Percentiles rank a stretch among this genome's conserved stretches.
phyloP scores from a whole-genome alignment of 2,329 filamentous ascomycete species.

The Penicillium sp. region DNA sequence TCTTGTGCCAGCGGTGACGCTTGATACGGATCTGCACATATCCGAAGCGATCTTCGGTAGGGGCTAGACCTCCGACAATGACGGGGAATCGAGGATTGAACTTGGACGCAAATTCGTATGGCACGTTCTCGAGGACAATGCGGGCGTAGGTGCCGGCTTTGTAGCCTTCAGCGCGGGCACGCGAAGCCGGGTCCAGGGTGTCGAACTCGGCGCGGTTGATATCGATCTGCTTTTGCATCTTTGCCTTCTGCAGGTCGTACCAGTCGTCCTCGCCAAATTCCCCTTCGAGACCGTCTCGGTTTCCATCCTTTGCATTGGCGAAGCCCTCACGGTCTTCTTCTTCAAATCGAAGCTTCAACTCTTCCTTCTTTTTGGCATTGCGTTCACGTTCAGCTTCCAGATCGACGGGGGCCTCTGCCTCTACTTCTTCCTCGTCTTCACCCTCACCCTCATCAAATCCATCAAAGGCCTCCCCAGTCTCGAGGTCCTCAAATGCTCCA shows the following conservation, averaged over 20 bases:
- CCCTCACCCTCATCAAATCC: slow-evolving; percentile 29
- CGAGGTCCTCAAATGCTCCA: slow-evolving; percentile 79
- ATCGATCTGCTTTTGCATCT: slow-evolving; percentile 89
- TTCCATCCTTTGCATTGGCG: slow-evolving; percentile 74
- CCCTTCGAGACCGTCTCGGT: slow-evolving; percentile 63
- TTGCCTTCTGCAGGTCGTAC: slow-evolving; percentile 95
- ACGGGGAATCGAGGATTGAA: slow-evolving; percentile 81
- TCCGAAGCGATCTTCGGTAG: slow-evolving; percentile 92
- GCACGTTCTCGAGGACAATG: slow-evolving; percentile 81
- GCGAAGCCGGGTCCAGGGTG: slow-evolving; percentile 75
- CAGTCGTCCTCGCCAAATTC: slow-evolving; percentile 94
- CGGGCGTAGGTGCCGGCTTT: slow-evolving; percentile 90
- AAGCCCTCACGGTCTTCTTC: slow-evolving; percentile 98
- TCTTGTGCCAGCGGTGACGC: slow-evolving; percentile 97
- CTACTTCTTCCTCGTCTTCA: slow-evolving; percentile 57
- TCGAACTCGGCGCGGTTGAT: slow-evolving; percentile 96
- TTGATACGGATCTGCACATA: slow-evolving; percentile 96
- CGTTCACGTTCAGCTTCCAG: slow-evolving; percentile 85
- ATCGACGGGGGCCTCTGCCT: slow-evolving; percentile 36
- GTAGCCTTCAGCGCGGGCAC: slow-evolving; percentile 81
- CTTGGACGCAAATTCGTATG: slow-evolving; percentile 78
- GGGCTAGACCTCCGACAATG: slow-evolving; percentile 82
- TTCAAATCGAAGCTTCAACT: slow-evolving; percentile 89
- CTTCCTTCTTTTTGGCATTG: slow-evolving; percentile 89
- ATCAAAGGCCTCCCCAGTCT: slow-evolving; percentile 61